A percentile compares a stretch with the other conserved stretches of the same genome.
These are phyloP conservation scores for Hyphochytrium catenoides DNA, from an alignment of 352 stramenopile genomes.

Conservation along the genomic window DNA sequence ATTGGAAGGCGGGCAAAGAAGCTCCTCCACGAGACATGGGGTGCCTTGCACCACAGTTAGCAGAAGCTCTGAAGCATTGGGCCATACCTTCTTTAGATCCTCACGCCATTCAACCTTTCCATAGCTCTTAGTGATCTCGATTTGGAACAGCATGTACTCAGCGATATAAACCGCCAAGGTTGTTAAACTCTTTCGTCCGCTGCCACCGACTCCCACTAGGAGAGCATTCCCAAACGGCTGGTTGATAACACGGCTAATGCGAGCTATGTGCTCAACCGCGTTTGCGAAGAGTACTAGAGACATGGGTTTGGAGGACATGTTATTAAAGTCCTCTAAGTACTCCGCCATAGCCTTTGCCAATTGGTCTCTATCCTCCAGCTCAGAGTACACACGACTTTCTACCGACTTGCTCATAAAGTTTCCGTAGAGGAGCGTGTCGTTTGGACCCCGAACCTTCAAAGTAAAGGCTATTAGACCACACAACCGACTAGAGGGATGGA, in stretches of 20 bases:
- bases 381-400: constrained; percentile 46
- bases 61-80: too few relatives aligned
- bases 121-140: constrained; percentile 86
- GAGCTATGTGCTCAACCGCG: constrained; percentile 75
- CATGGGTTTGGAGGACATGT: constrained; percentile 78
- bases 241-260: constrained; percentile 73
- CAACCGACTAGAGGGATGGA: too few relatives aligned
- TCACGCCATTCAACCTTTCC: constrained; percentile 70
- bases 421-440: constrained; percentile 54
- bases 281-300: constrained; percentile 81
- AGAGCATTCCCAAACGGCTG: constrained; percentile 78
- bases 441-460: constrained; percentile 24
- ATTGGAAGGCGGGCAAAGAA: too few relatives aligned
- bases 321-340: constrained; percentile 87
- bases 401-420: constrained; percentile 58
- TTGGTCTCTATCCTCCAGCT: constrained; percentile 49
- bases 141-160: constrained; percentile 81
- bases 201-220: constrained; percentile 73
- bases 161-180: constrained; percentile 77
- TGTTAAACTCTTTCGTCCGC: constrained; percentile 71
- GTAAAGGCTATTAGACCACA: too few relatives aligned
- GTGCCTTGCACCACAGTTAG: too few relatives aligned
- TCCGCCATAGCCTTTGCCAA: constrained; percentile 61
- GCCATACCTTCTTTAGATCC: constrained; percentile 62
- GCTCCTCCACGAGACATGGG: too few relatives aligned